Percentiles rank a stretch among this genome's conserved stretches.
phyloP scores from a whole-genome alignment of 108 stramenopile genomes.

The Nannochloropsis gaditana region DNA sequence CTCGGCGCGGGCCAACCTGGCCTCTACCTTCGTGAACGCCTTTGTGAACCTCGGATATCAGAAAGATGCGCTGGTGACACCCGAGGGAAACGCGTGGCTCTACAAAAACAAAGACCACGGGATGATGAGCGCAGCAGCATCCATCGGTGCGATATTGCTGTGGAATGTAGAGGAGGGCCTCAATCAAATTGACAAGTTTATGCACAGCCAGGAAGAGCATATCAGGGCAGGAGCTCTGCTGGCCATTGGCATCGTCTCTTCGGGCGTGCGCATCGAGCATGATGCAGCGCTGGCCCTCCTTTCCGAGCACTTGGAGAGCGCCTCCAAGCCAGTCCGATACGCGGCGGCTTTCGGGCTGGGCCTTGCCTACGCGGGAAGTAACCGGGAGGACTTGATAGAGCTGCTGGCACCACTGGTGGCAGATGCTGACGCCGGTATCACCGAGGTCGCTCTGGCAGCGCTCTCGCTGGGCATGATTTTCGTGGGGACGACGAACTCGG shows the following conservation, averaged over 20 bases:
- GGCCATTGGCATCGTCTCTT: constrained; percentile 84
- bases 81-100: constrained; percentile 50
- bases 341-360: constrained; percentile 87
- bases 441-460: constrained; percentile 58
- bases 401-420: constrained; percentile 81
- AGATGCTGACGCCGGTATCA: constrained; percentile 62
- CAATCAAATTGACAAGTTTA: constrained; percentile 92
- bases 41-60: constrained; percentile 97
- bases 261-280: constrained; percentile 89
- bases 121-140: constrained; percentile 94
- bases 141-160: constrained; percentile 84
- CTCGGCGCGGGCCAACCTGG: constrained; percentile 95
- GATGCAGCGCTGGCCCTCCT: constrained; percentile 93
- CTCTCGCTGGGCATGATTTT: constrained; percentile 92
- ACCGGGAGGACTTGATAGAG: constrained; percentile 88
- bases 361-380: constrained; percentile 92
- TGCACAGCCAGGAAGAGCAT: constrained; percentile 86
- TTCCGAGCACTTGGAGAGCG: constrained; percentile 69
- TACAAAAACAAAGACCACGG: constrained; percentile 94
- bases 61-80: constrained; percentile 61
- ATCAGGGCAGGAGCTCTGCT: constrained; percentile 97
- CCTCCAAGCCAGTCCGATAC: constrained; percentile 65
- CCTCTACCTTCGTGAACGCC: constrained; percentile 96
- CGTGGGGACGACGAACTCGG: constrained; percentile 90
- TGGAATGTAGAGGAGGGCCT: constrained; percentile 99